Evolutionary conservation across 2,329 filamentous ascomycete species (phyloP).

Genomic region (Beauveria bassiana): DNA sequence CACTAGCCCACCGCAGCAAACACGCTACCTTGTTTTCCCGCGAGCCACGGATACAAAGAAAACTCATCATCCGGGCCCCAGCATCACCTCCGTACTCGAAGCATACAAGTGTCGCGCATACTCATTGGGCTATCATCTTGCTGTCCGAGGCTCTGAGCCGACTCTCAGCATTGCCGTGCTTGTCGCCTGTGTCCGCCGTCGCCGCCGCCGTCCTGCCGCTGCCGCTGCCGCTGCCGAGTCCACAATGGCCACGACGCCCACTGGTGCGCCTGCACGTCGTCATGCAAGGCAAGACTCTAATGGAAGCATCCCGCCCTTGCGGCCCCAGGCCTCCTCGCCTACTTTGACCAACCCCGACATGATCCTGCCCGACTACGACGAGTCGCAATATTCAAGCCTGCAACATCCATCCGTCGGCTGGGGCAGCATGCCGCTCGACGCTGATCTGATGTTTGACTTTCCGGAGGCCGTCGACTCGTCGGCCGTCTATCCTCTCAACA

Average conservation of each 20-base stretch:
- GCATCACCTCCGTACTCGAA: background rate
- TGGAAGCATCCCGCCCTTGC: slow-evolving; percentile 28
- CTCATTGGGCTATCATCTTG: background rate
- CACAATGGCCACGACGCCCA: slow-evolving; percentile 5
- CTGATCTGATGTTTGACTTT: slow-evolving; percentile 35
- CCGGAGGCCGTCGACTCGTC: slow-evolving; percentile 26
- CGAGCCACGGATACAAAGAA: background rate
- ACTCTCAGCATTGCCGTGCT: background rate
- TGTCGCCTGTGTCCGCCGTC: background rate
- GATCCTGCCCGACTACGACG: slow-evolving; percentile 73
- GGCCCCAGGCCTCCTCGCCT: slow-evolving; percentile 60
- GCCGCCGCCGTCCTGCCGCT: background rate
- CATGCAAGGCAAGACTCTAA: slow-evolving; percentile 22
- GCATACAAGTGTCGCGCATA: background rate
- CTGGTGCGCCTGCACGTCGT: slow-evolving; percentile 19
- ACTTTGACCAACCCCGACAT: slow-evolving; percentile 91
- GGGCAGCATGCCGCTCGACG: slow-evolving; percentile 32
- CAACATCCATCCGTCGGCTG: slow-evolving; percentile 45
- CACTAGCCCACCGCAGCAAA: background rate
- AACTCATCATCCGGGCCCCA: background rate
- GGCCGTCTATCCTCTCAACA: slow-evolving; percentile 43
- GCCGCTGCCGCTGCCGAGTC: background rate
- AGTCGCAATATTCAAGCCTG: slow-evolving; percentile 43
- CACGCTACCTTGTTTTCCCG: background rate
- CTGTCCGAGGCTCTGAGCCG: background rate